A percentile compares a stretch with the other conserved stretches of the same genome.
Evolutionary conservation across 345 rosid species (phyloP).

Genomic region (Populus tremula): DNA sequence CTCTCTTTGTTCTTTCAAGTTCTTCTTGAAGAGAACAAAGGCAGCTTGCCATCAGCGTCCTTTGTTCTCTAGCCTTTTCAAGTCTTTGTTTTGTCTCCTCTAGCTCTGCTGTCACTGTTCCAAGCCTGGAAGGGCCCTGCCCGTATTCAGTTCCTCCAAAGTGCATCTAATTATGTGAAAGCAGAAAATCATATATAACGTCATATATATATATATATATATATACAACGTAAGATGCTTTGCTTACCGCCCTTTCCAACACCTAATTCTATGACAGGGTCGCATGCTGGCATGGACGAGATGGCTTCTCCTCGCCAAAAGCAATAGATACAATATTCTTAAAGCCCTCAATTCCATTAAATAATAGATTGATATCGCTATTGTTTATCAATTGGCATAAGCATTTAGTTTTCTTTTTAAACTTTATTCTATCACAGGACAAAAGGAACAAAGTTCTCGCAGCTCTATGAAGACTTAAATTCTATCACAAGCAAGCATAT

Average conservation of each 20-base stretch:
- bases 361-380: background rate
- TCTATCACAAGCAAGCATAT: background rate
- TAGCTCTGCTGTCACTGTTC: conserved; percentile 49
- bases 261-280: background rate
- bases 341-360: background rate
- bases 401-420: background rate
- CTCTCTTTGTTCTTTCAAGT: conserved; percentile 67
- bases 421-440: conserved; percentile 2
- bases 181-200: background rate
- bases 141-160: conserved; percentile 30
- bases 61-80: conserved; percentile 63
- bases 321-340: background rate
- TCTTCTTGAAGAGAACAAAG: conserved; percentile 65
- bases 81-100: conserved; percentile 75
- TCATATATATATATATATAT: no score
- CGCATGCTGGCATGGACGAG: background rate
- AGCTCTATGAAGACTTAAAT: background rate
- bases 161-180: conserved; percentile 33
- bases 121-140: conserved; percentile 24
- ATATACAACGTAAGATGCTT: background rate
- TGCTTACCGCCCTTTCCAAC: background rate
- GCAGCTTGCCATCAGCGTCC: conserved; percentile 49
- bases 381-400: background rate
- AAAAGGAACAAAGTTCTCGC: background rate
- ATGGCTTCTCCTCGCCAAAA: background rate